A percentile compares a stretch with the other conserved stretches of the same genome.
phyloP scores from a whole-genome alignment of 441 rosid species.

The Rhodomyrtus psidioides region DNA sequence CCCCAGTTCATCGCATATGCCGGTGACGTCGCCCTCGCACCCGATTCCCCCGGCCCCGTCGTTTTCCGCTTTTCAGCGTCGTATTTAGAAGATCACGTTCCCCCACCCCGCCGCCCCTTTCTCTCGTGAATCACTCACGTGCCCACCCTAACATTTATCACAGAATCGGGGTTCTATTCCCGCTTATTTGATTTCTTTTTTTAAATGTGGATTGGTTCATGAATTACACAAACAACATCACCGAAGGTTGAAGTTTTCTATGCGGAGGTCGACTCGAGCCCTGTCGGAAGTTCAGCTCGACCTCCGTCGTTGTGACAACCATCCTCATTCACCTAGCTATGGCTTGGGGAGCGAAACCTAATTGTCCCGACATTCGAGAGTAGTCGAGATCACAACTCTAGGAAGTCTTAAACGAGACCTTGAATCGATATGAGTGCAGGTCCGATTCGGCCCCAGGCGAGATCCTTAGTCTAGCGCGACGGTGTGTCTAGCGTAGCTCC shows the following conservation, averaged over 20 bases:
- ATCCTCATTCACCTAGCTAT: not conserved
- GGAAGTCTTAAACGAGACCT: not conserved
- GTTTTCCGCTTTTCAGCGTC: not conserved
- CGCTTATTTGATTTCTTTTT: no score
- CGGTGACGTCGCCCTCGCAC: not conserved
- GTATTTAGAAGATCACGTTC: not conserved
- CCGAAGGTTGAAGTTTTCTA: no score
- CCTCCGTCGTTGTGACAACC: not conserved
- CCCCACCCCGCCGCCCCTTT: not conserved
- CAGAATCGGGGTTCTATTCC: no score
- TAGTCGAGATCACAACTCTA: not conserved
- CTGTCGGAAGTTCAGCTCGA: no score
- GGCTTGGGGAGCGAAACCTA: not conserved
- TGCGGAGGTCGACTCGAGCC: no score
- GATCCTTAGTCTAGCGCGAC: no score
- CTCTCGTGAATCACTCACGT: no score
- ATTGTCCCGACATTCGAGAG: not conserved
- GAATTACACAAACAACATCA: no score
- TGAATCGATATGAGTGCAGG: not conserved
- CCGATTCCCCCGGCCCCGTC: not conserved
- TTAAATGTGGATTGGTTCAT: no score
- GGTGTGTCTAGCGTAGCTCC: not conserved
- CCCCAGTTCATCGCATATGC: not conserved
- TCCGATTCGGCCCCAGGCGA: not conserved
- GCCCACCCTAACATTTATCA: no score